Conservation (phyloP, 2,329 filamentous ascomycete genomes). For the Cladosporium sp. region DNA sequence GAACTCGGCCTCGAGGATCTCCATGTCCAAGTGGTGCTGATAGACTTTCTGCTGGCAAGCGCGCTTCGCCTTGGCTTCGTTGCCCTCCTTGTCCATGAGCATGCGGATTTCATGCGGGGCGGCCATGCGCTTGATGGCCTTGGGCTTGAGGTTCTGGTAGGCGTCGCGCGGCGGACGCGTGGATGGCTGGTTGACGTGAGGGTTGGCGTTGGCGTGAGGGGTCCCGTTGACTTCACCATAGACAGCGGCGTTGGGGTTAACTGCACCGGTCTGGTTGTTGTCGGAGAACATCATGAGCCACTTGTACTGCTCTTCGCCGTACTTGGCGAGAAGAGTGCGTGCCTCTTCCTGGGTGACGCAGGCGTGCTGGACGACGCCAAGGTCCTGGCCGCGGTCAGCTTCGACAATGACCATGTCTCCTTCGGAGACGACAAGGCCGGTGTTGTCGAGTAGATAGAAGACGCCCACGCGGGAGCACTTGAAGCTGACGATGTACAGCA, state of each 20-base stretch:
- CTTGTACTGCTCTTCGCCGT: conserved; percentile 91
- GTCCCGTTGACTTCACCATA: conserved; percentile 23
- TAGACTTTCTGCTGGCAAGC: conserved; percentile 95
- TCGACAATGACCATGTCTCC: conserved; percentile 97
- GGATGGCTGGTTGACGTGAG: conserved; percentile 16
- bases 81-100: conserved; percentile 91
- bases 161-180: conserved; percentile 28
- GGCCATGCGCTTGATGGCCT: conserved; percentile 92
- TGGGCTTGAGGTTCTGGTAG: conserved; percentile 73
- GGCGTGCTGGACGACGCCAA: conserved; percentile 85
- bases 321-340: conserved; percentile 84
- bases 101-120: conserved; percentile 86
- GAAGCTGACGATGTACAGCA: conserved; percentile 87
- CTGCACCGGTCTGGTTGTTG: conserved; percentile 31
- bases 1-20: conserved; percentile 97
- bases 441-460: conserved; percentile 95
- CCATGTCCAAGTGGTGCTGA: conserved; percentile 93
- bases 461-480: conserved; percentile 94
- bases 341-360: conserved; percentile 85
- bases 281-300: conserved; percentile 97
- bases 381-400: conserved; percentile 90
- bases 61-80: conserved; percentile 94
- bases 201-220: no score
- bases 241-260: conserved; percentile 32
- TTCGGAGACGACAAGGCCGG: conserved; percentile 80